Conservation (phyloP, 164 flowering plant species). For the Piper longum region DNA sequence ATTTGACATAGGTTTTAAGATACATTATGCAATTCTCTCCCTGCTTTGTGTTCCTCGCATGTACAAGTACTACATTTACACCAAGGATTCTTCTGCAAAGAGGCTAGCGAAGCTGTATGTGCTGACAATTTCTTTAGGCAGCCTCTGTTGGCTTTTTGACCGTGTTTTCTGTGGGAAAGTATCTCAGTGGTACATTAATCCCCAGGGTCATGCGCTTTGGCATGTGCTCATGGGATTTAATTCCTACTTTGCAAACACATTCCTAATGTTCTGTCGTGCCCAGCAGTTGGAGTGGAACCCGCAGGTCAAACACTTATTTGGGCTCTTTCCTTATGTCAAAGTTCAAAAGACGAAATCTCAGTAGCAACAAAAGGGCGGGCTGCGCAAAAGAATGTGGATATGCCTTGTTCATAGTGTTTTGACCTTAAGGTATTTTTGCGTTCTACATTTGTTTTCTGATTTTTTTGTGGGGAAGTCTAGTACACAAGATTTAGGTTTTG, state of each 20-base stretch:
- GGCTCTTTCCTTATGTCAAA: conserved; percentile 63
- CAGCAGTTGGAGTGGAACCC: conserved; percentile 66
- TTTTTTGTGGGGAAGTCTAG: neutral
- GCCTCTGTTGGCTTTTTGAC: conserved; percentile 50
- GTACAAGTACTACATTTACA: conserved; percentile 78
- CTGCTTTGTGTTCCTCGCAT: conserved; percentile 70
- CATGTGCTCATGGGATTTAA: conserved; percentile 70
- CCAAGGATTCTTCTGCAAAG: conserved; percentile 41
- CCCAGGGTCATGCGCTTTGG: conserved; percentile 81
- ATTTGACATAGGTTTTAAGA: conserved; percentile 50
- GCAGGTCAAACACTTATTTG: conserved; percentile 31
- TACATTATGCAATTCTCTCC: conserved; percentile 49
- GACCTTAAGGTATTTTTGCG: neutral
- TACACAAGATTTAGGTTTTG: neutral
- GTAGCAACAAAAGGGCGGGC: conserved; percentile 10
- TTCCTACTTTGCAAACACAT: conserved; percentile 66
- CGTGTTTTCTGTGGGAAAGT: conserved; percentile 38
- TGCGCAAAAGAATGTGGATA: neutral
- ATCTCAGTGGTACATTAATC: conserved; percentile 40
- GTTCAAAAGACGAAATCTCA: conserved; percentile 51
- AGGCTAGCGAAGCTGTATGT: conserved; percentile 50
- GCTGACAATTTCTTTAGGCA: conserved; percentile 33
- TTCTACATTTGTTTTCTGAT: neutral
- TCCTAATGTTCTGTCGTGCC: conserved; percentile 81
- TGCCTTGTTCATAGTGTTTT: neutral